A percentile compares a stretch with the other conserved stretches of the same genome.
These are phyloP conservation scores for Parascedosporium putredinis DNA, from an alignment of 2,329 filamentous ascomycete genomes.

Conservation along the genomic window DNA sequence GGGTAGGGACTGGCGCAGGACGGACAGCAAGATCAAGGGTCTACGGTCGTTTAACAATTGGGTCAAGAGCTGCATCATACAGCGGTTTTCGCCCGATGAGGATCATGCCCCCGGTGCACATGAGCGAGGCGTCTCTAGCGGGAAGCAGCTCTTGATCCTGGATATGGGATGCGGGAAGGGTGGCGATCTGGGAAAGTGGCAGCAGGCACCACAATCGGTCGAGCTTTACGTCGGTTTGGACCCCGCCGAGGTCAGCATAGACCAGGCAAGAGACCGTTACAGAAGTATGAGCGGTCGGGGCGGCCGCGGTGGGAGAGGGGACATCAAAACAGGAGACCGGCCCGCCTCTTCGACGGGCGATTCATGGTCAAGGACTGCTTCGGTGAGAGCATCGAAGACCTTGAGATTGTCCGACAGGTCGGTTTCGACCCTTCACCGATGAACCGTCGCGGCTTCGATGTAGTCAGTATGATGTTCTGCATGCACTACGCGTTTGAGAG, in stretches of 20 bases:
- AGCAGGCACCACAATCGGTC: conserved; percentile 83
- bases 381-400: conserved; percentile 68
- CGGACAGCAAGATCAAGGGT: conserved; percentile 90
- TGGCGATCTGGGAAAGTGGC: conserved; percentile 92
- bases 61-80: conserved; percentile 95
- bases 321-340: conserved; percentile 33
- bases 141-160: conserved; percentile 61
- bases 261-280: conserved; percentile 81
- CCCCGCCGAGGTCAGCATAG: conserved; percentile 83
- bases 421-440: conserved; percentile 72
- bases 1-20: conserved; percentile 88
- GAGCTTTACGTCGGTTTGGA: conserved; percentile 90
- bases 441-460: conserved; percentile 77
- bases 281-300: conserved; percentile 56
- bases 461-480: conserved; percentile 98
- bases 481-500: conserved; percentile 98
- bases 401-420: conserved; percentile 73
- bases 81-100: conserved; percentile 84
- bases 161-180: conserved; percentile 97
- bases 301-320: conserved; percentile 44
- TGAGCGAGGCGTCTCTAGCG: conserved; percentile 36
- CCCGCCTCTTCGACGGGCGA: conserved; percentile 67
- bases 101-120: conserved; percentile 54
- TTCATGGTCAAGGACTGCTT: conserved; percentile 93
- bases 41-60: conserved; percentile 95